Evolutionary conservation across 805 yeast genomes (phyloP), one percentile per base, ranked within the genome.

Genomic region (Danielia oregonensis): DNA sequence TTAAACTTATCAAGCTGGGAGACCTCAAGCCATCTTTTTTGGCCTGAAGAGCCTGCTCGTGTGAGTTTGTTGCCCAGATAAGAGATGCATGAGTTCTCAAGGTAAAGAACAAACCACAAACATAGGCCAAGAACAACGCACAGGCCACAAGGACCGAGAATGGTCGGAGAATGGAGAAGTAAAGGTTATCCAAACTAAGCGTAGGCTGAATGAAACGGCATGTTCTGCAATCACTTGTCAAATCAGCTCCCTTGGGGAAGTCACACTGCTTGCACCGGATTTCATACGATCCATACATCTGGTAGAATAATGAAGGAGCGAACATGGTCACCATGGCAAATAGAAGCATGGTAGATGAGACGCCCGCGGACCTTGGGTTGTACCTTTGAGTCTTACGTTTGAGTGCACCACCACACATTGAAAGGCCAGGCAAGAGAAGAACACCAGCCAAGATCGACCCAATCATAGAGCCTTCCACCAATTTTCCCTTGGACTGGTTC

Each of bases 371-470:
- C 27, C 91, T 79, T 1, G 98, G 97, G 53, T 93, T 93, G 57
- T 93, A 93, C 40, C 96, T 63, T 57, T 91, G 98, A 0, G 97
- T 91, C 53, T 93, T 93, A 36, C 96, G 66, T 39, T 79, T 83
- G 24, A 89, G 61, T 0, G 98, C 97, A 43, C 98, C 98, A 13
- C 96, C 95, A 60, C 96, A 87, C 98, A 93, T 93, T 1, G 96
- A 86, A 26, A 88, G 65, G 0, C 98, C 98, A 0, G 98, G 98
- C 44, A 93, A 65, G 26, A 93, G 68, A 29, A 93, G 61, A 1
- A 93, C 96, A 39, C 95, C 98, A 24, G 95, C 97, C 24, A 93
- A 59, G 39, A 93, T 82, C 1, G 95, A 85, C 0, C 98, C 98
- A 49, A 93, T 82, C 74, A 93, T 79, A 8, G 95, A 84, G 15